These are phyloP conservation scores for Thraustochytrium striatum DNA, from an alignment of 352 stramenopile species.

Conservation along the genomic window DNA sequence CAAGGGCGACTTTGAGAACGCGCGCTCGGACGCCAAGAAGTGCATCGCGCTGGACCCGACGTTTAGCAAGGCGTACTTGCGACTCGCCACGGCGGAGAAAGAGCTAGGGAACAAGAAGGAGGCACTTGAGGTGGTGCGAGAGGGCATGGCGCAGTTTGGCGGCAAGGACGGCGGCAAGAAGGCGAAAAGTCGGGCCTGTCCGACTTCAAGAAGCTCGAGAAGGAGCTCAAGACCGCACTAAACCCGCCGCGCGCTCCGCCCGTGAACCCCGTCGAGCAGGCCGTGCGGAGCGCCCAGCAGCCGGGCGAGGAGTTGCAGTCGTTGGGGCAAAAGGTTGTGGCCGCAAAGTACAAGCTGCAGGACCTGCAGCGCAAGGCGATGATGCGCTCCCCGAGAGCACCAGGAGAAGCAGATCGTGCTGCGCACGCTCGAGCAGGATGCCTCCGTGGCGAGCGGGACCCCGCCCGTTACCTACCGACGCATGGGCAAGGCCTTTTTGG, in stretches of 20 bases:
- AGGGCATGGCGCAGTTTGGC: slow-evolving; percentile 5
- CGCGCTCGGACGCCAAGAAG: slow-evolving; percentile 67
- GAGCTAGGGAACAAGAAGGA: slow-evolving; percentile 56
- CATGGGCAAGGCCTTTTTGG: slow-evolving; percentile 33
- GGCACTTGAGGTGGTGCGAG: slow-evolving; percentile 43
- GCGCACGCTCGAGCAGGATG: slow-evolving; percentile 16
- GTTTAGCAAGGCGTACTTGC: slow-evolving; percentile 84
- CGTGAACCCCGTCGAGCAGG: neutral
- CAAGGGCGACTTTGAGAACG: slow-evolving; percentile 69
- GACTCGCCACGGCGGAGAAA: slow-evolving; percentile 73
- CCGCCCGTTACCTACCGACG: neutral
- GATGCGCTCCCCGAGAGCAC: neutral
- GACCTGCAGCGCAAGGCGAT: neutral
- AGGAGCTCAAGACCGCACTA: slow-evolving; percentile 65
- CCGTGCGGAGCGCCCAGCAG: neutral
- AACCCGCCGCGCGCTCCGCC: neutral
- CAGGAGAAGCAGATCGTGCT: slow-evolving; percentile 42
- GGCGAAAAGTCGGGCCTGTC: neutral
- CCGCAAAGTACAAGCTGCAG: slow-evolving; percentile 43
- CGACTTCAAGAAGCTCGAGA: slow-evolving; percentile 60
- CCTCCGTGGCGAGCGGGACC: neutral
- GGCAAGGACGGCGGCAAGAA: slow-evolving; percentile 11
- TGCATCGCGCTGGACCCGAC: slow-evolving; percentile 73
- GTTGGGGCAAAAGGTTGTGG: slow-evolving; percentile 15
- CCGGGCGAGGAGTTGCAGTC: slow-evolving; percentile 1